phyloP scores from a whole-genome alignment of 805 yeast species.

The Ogataea pilisensis region DNA sequence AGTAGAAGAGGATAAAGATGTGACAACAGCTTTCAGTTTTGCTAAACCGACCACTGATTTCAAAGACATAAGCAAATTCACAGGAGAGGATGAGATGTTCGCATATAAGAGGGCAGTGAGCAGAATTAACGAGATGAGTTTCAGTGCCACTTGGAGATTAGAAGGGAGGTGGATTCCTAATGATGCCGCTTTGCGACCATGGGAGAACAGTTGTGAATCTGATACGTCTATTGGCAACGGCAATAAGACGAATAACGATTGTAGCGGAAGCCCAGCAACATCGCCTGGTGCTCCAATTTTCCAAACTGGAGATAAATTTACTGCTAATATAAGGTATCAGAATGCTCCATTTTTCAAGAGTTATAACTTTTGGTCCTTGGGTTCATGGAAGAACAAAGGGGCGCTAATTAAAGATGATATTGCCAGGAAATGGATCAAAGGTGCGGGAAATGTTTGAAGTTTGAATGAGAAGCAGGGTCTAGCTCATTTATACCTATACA shows the following conservation, averaged over 20 bases:
- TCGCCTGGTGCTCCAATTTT: conserved; percentile 1
- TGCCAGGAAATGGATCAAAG: conserved; percentile 54
- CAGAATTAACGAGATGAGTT: conserved; percentile 43
- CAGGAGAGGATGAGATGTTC: conserved; percentile 75
- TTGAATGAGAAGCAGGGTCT: too few species aligned
- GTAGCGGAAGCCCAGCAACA: neutral
- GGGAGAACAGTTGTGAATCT: conserved; percentile 43
- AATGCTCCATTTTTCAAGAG: conserved; percentile 39
- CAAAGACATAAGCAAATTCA: conserved; percentile 50
- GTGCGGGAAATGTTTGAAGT: conserved; percentile 14
- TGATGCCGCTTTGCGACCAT: conserved; percentile 48
- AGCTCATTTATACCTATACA: too few species aligned
- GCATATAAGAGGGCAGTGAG: conserved; percentile 71
- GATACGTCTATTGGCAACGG: neutral
- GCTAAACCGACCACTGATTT: conserved; percentile 33
- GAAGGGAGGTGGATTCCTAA: conserved; percentile 53
- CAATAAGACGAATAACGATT: neutral
- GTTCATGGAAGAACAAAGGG: conserved; percentile 51
- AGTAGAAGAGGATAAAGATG: too few species aligned
- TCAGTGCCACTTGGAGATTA: conserved; percentile 42
- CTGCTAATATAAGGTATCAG: conserved; percentile 4
- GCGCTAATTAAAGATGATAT: conserved; percentile 47
- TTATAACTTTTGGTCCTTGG: conserved; percentile 67
- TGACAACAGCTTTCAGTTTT: conserved; percentile 18
- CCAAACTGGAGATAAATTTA: conserved; percentile 4